phyloP scores from a whole-genome alignment of 2,329 filamentous ascomycete genomes.

The Phaeosphaeria sp. region DNA sequence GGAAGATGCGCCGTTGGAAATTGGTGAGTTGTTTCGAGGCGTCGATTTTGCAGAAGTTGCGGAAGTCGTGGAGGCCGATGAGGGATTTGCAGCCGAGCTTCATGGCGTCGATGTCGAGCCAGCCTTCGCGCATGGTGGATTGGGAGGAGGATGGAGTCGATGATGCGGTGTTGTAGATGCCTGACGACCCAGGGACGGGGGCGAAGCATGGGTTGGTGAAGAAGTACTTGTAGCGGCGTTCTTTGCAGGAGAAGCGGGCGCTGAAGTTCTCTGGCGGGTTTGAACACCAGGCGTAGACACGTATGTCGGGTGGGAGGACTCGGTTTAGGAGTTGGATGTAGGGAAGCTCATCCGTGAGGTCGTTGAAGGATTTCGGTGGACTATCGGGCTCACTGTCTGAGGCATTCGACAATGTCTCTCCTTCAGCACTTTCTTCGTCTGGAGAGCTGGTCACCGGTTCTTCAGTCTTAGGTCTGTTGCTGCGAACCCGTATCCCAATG shows the following conservation, averaged over 20 bases:
- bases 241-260: slow-evolving; percentile 89
- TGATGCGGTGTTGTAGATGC: slow-evolving; percentile 48
- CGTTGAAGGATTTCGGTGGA: slow-evolving; percentile 60
- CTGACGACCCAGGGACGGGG: slow-evolving; percentile 65
- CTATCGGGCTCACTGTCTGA: slow-evolving; percentile 16
- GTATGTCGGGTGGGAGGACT: slow-evolving; percentile 86
- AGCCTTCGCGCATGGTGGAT: slow-evolving; percentile 59
- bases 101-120: slow-evolving; percentile 90
- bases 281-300: slow-evolving; percentile 92
- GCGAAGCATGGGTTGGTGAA: slow-evolving; percentile 92
- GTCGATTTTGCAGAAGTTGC: slow-evolving; percentile 96
- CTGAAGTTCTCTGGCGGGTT: slow-evolving; percentile 80
- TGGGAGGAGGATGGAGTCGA: neutral
- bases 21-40: slow-evolving; percentile 86
- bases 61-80: slow-evolving; percentile 88
- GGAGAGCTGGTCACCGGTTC: slow-evolving; percentile 10
- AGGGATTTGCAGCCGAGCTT: slow-evolving; percentile 78
- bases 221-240: slow-evolving; percentile 94
- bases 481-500: slow-evolving; percentile 81
- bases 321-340: slow-evolving; percentile 87
- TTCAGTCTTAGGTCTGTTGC: slow-evolving; percentile 65
- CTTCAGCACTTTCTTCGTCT: slow-evolving; percentile 2
- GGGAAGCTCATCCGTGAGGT: slow-evolving; percentile 78
- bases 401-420: slow-evolving; percentile 1
- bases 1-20: slow-evolving; percentile 79